Conservation (phyloP, 2,329 filamentous ascomycete species). For the Furcasterigmium furcatum region DNA sequence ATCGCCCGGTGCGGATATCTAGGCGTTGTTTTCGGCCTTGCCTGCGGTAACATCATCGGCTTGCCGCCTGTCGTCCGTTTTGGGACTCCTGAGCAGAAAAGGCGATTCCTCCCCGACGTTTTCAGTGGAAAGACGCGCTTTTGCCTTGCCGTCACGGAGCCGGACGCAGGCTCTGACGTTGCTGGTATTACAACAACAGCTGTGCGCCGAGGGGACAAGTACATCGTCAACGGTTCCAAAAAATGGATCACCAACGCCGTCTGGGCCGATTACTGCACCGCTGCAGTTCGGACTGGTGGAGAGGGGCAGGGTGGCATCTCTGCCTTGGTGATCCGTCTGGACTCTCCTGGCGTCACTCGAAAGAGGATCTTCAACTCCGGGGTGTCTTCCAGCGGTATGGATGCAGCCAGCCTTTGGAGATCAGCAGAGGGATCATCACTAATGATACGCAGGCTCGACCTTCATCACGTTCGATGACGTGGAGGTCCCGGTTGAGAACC, state of each 20-base stretch:
- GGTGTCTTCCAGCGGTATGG: no score
- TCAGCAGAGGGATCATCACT: no score
- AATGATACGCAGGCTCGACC: constrained; percentile 76
- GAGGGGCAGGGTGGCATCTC: no score
- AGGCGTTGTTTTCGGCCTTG: no score
- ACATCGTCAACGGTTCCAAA: constrained; percentile 70
- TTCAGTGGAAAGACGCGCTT: constrained; percentile 84
- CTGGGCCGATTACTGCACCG: constrained; percentile 81
- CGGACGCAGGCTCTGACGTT: constrained; percentile 81
- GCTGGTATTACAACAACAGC: constrained; percentile 77
- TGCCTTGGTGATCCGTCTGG: no score
- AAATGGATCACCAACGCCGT: constrained; percentile 86
- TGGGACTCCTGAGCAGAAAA: no score
- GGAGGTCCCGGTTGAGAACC: constrained; percentile 75
- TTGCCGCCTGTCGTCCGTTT: no score
- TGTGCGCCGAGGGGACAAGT: constrained; percentile 70
- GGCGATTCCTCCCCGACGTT: constrained; percentile 70
- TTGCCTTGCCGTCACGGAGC: constrained; percentile 83
- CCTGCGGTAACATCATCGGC: no score
- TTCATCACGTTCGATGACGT: constrained; percentile 84
- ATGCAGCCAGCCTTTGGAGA: no score
- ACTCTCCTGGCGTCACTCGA: no score
- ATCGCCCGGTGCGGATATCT: no score
- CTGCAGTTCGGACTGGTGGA: constrained; percentile 72
- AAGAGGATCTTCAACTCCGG: no score